Conservation (phyloP, 768 basidiomycete genomes). For the Phanerodontia chrysosporium region DNA sequence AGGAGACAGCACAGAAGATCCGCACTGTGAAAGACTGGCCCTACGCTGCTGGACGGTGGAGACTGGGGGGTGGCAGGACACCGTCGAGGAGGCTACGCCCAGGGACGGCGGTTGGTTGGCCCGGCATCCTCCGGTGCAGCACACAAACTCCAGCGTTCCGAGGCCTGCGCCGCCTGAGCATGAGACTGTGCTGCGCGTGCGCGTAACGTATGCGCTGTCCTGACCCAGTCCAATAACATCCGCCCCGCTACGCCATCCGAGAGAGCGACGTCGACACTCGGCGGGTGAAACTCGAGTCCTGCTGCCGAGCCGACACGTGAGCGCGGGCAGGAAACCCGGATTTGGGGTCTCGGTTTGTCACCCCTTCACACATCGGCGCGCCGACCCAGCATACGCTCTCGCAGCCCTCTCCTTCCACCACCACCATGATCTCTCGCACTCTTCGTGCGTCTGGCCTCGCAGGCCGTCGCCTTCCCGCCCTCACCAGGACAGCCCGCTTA, state of each 20-base stretch:
- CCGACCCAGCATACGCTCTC: background rate
- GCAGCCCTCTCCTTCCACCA: constrained; percentile 13
- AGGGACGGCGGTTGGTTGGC: background rate
- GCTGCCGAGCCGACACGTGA: constrained; percentile 3
- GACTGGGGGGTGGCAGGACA: background rate
- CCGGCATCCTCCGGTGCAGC: background rate
- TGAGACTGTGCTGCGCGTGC: background rate
- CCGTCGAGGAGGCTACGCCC: background rate
- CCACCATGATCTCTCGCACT: constrained; percentile 60
- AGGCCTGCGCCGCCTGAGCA: background rate
- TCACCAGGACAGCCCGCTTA: constrained; percentile 17
- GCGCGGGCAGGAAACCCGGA: constrained; percentile 12
- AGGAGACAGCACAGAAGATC: background rate
- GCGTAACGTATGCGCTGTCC: background rate
- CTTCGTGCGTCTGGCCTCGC: constrained; percentile 48
- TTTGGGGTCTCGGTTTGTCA: constrained; percentile 21
- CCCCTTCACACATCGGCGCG: constrained; percentile 4
- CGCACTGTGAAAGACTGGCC: background rate
- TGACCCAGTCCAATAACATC: background rate
- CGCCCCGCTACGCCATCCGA: background rate
- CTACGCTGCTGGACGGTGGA: background rate
- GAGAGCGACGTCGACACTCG: background rate
- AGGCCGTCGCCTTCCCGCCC: constrained; percentile 35
- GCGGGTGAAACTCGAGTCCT: too few species aligned
- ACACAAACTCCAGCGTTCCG: background rate